Evolutionary conservation across 768 basidiomycete species (phyloP).

Genomic region (Mycena pura): DNA sequence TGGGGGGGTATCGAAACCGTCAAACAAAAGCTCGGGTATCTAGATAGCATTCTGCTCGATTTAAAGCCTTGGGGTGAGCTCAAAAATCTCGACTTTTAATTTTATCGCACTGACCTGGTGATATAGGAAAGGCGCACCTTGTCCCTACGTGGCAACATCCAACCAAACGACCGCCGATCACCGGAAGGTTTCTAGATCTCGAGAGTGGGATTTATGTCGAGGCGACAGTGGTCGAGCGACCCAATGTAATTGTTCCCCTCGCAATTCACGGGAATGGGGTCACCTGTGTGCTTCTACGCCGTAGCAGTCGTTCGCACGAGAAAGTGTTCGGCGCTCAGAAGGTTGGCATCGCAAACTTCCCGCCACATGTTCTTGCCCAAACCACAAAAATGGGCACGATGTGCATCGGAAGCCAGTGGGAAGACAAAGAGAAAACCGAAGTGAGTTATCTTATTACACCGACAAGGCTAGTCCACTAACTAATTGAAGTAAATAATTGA

Average conservation of each 20-base stretch:
- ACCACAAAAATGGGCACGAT: constrained; percentile 5
- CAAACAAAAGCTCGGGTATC: neutral
- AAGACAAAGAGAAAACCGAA: neutral
- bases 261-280: constrained; percentile 7
- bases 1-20: neutral
- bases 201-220: neutral
- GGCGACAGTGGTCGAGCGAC: neutral
- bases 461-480: too few relatives aligned
- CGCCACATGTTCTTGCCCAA: constrained; percentile 6
- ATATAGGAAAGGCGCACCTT: neutral
- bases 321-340: neutral
- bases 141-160: neutral
- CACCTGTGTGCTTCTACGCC: neutral
- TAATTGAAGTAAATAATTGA: too few relatives aligned
- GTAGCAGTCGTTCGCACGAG: neutral
- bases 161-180: neutral
- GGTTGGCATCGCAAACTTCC: constrained; percentile 14
- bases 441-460: too few relatives aligned
- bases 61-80: neutral
- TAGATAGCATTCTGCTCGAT: neutral
- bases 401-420: constrained; percentile 1
- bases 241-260: neutral
- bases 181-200: constrained; percentile 1
- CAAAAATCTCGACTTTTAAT: neutral
- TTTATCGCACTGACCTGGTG: neutral